Percentiles rank a stretch among this genome's conserved stretches.
Evolutionary conservation across 2,329 filamentous ascomycete genomes (phyloP).

Genomic region (Penicillium digitatum): DNA sequence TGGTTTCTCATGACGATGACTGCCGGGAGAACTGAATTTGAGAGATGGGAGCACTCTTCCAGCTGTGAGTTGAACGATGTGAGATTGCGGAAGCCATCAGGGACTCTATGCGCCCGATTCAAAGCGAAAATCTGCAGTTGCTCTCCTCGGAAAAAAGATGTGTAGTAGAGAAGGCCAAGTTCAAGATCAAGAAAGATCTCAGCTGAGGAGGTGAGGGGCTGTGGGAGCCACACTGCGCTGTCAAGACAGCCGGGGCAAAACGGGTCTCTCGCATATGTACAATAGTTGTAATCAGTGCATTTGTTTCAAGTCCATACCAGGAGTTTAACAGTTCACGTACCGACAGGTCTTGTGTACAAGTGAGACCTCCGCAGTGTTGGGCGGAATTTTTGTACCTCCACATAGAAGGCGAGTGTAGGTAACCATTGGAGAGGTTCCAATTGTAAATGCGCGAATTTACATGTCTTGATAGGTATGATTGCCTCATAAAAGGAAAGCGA

Average conservation of each 20-base stretch:
- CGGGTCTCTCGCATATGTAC: neutral
- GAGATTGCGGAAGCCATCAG: neutral
- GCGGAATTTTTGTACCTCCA: no score
- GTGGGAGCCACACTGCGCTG: neutral
- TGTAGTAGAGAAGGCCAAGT: neutral
- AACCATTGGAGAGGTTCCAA: no score
- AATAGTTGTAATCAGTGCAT: neutral
- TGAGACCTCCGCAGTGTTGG: no score
- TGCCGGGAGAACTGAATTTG: constrained; percentile 8
- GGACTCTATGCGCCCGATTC: neutral
- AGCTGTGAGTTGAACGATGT: neutral
- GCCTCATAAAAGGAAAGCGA: no score
- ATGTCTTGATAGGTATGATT: no score
- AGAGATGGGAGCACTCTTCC: no score
- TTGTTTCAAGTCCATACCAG: neutral
- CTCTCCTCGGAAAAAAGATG: no score
- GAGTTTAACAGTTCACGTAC: no score
- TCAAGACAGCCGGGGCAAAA: neutral
- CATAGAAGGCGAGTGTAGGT: no score
- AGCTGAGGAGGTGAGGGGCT: neutral
- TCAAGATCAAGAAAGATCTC: neutral
- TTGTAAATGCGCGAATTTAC: no score
- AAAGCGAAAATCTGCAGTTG: neutral
- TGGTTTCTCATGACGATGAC: constrained; percentile 1
- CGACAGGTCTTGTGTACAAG: no score